A percentile compares a stretch with the other conserved stretches of the same genome.
Evolutionary conservation across 2,329 filamentous ascomycete species (phyloP).

Genomic region (Exophiala phaeomuriformis): DNA sequence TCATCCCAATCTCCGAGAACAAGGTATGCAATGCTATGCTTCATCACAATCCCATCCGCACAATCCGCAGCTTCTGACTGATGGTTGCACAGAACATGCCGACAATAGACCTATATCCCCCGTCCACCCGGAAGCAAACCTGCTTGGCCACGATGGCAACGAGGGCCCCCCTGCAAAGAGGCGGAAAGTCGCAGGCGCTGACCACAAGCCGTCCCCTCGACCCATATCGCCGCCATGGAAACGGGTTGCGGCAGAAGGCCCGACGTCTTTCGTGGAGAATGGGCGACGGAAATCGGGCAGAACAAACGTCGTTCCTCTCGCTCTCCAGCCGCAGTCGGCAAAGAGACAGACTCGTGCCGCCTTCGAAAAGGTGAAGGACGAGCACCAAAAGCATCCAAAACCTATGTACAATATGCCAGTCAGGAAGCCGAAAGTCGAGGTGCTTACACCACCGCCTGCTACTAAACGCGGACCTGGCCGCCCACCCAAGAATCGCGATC

Average conservation of each 20-base stretch:
- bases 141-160: conserved; percentile 20
- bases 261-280: conserved; percentile 68
- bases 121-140: conserved; percentile 3
- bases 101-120: conserved; percentile 10
- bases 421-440: conserved; percentile 22
- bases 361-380: conserved; percentile 26
- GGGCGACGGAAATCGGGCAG: conserved; percentile 56
- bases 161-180: conserved; percentile 41
- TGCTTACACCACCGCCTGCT: conserved; percentile 7
- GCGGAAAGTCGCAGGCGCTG: conserved; percentile 36
- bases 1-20: conserved; percentile 16
- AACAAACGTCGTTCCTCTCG: conserved; percentile 46
- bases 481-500: conserved; percentile 12
- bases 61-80: conserved; percentile 1
- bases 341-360: conserved; percentile 42
- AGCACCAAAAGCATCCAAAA: conserved; percentile 20
- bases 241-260: conserved; percentile 72
- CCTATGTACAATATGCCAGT: conserved; percentile 31
- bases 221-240: conserved; percentile 83
- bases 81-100: conserved; percentile 2
- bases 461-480: conserved; percentile 10
- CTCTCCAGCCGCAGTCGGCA: conserved; percentile 42
- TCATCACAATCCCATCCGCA: conserved; percentile 9
- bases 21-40: conserved; percentile 20
- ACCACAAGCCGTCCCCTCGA: conserved; percentile 34